Base-by-base conservation (phyloP, 208 protist genomes). In the Balamuthia mandrillaris region DNA sequence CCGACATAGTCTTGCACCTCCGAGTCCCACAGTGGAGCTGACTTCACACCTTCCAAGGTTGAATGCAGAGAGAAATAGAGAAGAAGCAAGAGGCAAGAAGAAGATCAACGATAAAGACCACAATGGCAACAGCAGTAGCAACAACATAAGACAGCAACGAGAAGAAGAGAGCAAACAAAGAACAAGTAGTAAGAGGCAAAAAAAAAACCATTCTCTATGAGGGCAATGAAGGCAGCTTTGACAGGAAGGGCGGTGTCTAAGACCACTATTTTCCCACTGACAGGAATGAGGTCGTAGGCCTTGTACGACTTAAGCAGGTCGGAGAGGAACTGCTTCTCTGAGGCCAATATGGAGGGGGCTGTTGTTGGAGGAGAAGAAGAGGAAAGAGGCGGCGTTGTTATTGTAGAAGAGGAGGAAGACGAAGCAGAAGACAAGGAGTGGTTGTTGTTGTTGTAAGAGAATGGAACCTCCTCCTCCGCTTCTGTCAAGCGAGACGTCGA, bases 251-350 rank as follows among this genome's bases (percentile, higher is more conserved):
- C 68, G 12, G 81, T 89, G 10, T 91, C 88, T 18, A 91, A 56
- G 7, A 91, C 88, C 6, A 91, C 87, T 3, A 91, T 84, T 24
- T 91, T 91, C 2, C 82, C 82, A 52, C 87, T 90, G 29, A 85
- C 84, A 18, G 87, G 85, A 41, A 89, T 85, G n/a, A 89, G 75
- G 61, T 89, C 87, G 39, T 89, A 89, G 24, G 75, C 79, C 24
- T 65, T 87, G 44, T 85, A 56, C 33, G 27, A 24, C 3, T 86
- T 89, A 42, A 89, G 66, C 58, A 89, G 79, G 16, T 89, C 70
- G 33, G 39, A 84, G 39, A 88, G 70, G 42, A 77, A 21, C 45
- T 52, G 7, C 66, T 42, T 72, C 51, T 21, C 44, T n/a, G n/a
- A n/a, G n/a, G n/a, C n/a, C n/a, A n/a, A n/a, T n/a, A n/a, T n/a